Percentiles rank a stretch among this genome's conserved stretches.
Conservation (phyloP, 75 land plant species). For the Pinus tabuliformis region DNA sequence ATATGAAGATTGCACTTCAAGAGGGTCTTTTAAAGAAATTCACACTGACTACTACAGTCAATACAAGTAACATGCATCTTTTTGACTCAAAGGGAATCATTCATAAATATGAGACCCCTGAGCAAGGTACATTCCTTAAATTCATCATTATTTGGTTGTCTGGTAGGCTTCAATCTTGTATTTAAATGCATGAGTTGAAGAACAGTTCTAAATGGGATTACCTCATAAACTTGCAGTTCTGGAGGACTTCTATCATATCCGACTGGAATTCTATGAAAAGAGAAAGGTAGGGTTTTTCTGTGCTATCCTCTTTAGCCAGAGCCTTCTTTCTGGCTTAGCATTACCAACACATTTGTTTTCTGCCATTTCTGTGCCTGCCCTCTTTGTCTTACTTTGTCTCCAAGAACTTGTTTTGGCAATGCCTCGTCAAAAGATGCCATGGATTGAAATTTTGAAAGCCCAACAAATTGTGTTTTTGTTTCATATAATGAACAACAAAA, state of each 20-base stretch:
- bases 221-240: conserved; percentile 67
- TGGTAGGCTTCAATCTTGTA: no score
- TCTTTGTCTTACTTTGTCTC: no score
- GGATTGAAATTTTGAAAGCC: background rate
- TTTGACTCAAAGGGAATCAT: no score
- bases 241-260: conserved; percentile 70
- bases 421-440: background rate
- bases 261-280: conserved; percentile 79
- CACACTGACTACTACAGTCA: no score
- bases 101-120: no score
- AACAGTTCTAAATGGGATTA: no score
- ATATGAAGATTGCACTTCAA: conserved; percentile 58
- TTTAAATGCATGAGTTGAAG: no score
- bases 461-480: background rate
- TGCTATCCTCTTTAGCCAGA: background rate
- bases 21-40: conserved; percentile 94
- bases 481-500: background rate
- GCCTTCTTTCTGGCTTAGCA: background rate
- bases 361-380: background rate
- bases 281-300: conserved; percentile 57
- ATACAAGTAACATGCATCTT: no score
- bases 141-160: no score
- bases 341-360: background rate
- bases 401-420: background rate
- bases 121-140: no score